Percentiles rank a stretch among this genome's conserved stretches.
Conservation (phyloP, 2,329 filamentous ascomycete genomes). For the Neurospora sp. region DNA sequence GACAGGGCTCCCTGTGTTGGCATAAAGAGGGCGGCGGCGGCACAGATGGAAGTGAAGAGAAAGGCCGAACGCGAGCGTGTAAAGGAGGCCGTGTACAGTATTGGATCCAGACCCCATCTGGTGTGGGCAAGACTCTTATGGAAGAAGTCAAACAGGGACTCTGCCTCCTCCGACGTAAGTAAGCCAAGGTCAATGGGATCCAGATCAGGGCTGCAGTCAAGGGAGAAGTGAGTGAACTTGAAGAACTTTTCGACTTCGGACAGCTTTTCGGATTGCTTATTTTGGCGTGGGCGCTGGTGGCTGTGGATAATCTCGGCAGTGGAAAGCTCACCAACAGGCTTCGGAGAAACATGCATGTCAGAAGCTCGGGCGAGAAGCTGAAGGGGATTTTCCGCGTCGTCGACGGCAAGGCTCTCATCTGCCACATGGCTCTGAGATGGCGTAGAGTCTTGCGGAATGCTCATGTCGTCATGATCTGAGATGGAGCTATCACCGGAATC, state of each 20-base stretch:
- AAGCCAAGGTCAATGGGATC: slow-evolving; percentile 62
- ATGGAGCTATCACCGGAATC: slow-evolving; percentile 19
- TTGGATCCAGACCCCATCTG: slow-evolving; percentile 61
- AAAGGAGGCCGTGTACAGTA: slow-evolving; percentile 54
- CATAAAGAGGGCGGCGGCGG: slow-evolving; percentile 58
- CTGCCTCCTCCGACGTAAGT: slow-evolving; percentile 55
- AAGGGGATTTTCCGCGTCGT: slow-evolving; percentile 66
- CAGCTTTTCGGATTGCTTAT: slow-evolving; percentile 27
- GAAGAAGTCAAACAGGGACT: slow-evolving; percentile 55
- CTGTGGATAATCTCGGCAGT: slow-evolving; percentile 10
- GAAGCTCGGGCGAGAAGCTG: slow-evolving; percentile 65
- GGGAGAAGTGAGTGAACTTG: slow-evolving; percentile 49
- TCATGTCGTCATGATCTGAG: slow-evolving; percentile 22
- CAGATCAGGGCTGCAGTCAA: slow-evolving; percentile 53
- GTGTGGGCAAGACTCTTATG: slow-evolving; percentile 62
- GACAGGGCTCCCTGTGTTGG: slow-evolving; percentile 54
- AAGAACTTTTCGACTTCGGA: slow-evolving; percentile 55
- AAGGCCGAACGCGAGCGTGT: slow-evolving; percentile 60
- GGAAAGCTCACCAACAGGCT: slow-evolving; percentile 15
- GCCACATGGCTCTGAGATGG: slow-evolving; percentile 19
- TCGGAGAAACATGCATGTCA: slow-evolving; percentile 49
- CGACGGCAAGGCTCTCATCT: slow-evolving; percentile 48
- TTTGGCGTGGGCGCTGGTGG: slow-evolving; percentile 14
- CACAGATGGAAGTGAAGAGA: slow-evolving; percentile 60
- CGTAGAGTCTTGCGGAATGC: slow-evolving; percentile 15